Conservation (phyloP, 352 stramenopile genomes). For the Elongisporangium prolatum region DNA sequence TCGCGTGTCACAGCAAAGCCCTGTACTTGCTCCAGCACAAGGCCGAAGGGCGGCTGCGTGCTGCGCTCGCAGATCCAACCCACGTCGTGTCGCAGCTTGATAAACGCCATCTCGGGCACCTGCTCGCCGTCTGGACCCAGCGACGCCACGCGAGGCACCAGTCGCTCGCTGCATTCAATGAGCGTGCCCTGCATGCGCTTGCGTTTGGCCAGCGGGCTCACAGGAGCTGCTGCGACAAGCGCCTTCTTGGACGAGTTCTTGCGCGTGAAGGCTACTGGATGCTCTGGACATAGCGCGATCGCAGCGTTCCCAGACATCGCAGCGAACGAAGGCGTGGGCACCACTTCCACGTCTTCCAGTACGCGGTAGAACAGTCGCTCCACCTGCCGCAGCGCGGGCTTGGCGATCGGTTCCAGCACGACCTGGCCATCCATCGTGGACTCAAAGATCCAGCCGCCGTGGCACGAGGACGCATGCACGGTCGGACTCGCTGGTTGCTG, state of each 20-base stretch:
- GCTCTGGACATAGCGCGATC: not conserved
- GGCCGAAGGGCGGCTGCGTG: slow-evolving; percentile 33
- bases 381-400: slow-evolving; percentile 58
- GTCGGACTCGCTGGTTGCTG: not conserved
- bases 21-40: slow-evolving; percentile 66
- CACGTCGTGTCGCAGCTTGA: slow-evolving; percentile 78
- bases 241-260: slow-evolving; percentile 4
- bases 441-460: slow-evolving; percentile 83
- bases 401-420: slow-evolving; percentile 62
- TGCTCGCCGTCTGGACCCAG: slow-evolving; percentile 1
- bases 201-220: slow-evolving; percentile 31
- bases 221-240: slow-evolving; percentile 6
- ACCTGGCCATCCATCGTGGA: slow-evolving; percentile 81
- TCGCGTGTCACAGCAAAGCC: slow-evolving; percentile 64
- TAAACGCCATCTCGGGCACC: slow-evolving; percentile 49
- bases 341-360: slow-evolving; percentile 56
- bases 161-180: slow-evolving; percentile 73
- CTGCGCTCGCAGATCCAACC: slow-evolving; percentile 77
- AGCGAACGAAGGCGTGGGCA: slow-evolving; percentile 41
- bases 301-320: slow-evolving; percentile 8
- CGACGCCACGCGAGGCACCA: slow-evolving; percentile 34
- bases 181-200: slow-evolving; percentile 68
- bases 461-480: slow-evolving; percentile 28
- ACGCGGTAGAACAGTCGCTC: slow-evolving; percentile 78
- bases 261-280: not conserved